phyloP scores from a whole-genome alignment of 345 rosid species.

The Toxicodendron radicans region DNA sequence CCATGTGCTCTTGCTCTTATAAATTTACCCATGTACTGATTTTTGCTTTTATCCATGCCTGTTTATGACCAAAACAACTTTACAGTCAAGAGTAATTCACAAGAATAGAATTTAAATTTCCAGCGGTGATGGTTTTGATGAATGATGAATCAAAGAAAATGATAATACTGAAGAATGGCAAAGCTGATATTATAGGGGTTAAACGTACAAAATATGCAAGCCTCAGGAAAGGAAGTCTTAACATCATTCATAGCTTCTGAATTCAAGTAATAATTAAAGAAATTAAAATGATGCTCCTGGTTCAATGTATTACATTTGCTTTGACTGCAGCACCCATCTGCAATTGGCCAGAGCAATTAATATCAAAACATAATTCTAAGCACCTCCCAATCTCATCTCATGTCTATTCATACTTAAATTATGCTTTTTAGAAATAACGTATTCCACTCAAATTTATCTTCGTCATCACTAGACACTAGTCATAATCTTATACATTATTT shows the following conservation, averaged over 20 bases:
- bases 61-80: neutral
- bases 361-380: no score
- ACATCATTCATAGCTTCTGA: neutral
- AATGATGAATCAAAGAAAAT: no score
- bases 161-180: neutral
- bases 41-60: neutral
- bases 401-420: neutral
- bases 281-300: neutral
- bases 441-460: neutral
- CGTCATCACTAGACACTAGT: neutral
- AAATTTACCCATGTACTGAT: slow-evolving; percentile 7
- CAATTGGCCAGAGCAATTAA: neutral
- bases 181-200: neutral
- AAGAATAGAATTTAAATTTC: neutral
- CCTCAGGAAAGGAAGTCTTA: neutral
- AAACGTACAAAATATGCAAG: neutral
- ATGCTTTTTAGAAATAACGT: neutral
- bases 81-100: neutral
- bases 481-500: neutral
- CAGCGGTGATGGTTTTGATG: no score
- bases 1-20: slow-evolving; percentile 10
- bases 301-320: neutral
- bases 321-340: neutral
- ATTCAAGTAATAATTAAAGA: neutral
- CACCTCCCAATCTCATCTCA: neutral